Conservation (phyloP, 129 eudicot genomes). For the Chrysanthemum lavandulifolium region DNA sequence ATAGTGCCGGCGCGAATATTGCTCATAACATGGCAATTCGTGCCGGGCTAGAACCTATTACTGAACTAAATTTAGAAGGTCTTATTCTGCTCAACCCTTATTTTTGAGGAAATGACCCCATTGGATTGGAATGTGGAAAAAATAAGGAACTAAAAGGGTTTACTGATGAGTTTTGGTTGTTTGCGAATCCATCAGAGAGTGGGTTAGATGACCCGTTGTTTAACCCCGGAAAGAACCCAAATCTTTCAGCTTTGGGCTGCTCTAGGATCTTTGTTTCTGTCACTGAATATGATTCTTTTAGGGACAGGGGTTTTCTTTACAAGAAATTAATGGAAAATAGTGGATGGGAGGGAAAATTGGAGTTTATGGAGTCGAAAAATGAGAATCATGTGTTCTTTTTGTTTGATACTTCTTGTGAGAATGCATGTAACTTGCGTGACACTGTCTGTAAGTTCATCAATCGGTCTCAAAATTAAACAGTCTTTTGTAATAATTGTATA, state of each 20-base stretch:
- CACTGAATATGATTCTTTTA: conserved; percentile 40
- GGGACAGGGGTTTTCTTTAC: conserved; percentile 35
- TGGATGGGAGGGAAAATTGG: conserved; percentile 43
- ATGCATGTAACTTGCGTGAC: conserved; percentile 20
- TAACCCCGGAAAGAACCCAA: conserved; percentile 41
- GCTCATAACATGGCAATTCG: conserved; percentile 45
- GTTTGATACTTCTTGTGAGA: conserved; percentile 3
- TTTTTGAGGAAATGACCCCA: conserved; percentile 46
- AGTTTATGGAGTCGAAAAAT: conserved; percentile 35
- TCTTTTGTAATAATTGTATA: too few relatives aligned
- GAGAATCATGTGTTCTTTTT: conserved; percentile 46
- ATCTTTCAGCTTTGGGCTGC: conserved; percentile 26
- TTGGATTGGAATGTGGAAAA: conserved; percentile 25
- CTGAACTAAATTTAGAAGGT: conserved; percentile 28
- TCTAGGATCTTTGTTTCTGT: conserved; percentile 35
- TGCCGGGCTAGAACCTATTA: conserved; percentile 11
- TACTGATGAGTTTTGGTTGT: conserved; percentile 15
- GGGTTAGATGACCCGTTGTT: conserved; percentile 37
- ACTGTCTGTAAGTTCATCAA: conserved; percentile 15
- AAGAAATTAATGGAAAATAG: conserved; percentile 30
- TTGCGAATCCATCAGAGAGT: conserved; percentile 33
- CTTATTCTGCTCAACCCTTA: conserved; percentile 41
- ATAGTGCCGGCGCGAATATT: conserved; percentile 53
- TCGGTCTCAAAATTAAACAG: conserved; percentile 4
- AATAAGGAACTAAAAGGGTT: conserved; percentile 5